phyloP scores from a whole-genome alignment of 2,329 filamentous ascomycete species.

The Cryphonectria japonica region DNA sequence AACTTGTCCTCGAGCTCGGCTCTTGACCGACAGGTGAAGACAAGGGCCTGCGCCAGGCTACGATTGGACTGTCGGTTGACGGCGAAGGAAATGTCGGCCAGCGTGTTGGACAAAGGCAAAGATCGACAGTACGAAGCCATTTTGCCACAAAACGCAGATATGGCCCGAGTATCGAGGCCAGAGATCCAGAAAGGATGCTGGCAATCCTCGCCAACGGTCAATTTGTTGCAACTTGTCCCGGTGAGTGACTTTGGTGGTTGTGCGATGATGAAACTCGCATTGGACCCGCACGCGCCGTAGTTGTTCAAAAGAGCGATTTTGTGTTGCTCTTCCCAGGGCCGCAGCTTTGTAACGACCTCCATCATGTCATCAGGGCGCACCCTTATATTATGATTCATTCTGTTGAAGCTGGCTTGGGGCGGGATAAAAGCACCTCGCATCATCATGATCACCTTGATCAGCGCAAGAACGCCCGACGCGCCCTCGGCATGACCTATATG shows the following conservation, averaged over 20 bases:
- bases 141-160: not conserved
- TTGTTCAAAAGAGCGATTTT: constrained; percentile 39
- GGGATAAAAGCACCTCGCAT: constrained; percentile 33
- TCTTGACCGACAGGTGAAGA: constrained; percentile 36
- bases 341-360: no score
- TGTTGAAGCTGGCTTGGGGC: constrained; percentile 37
- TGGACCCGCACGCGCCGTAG: constrained; percentile 43
- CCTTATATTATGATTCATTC: no score
- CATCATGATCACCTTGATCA: constrained; percentile 28
- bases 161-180: not conserved
- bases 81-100: constrained; percentile 39
- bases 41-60: constrained; percentile 30
- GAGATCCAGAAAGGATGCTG: constrained; percentile 14
- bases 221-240: no score
- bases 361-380: no score
- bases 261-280: constrained; percentile 25
- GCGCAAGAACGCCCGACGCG: constrained; percentile 29
- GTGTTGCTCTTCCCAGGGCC: not conserved
- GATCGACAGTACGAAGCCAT: not conserved
- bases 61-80: constrained; percentile 38
- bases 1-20: constrained; percentile 32
- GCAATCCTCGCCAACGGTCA: no score
- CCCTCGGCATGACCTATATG: constrained; percentile 16
- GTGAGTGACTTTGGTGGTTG: no score
- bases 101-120: not conserved